Conservation (phyloP, 139 green algal species). For the Picochlorum sp. region DNA sequence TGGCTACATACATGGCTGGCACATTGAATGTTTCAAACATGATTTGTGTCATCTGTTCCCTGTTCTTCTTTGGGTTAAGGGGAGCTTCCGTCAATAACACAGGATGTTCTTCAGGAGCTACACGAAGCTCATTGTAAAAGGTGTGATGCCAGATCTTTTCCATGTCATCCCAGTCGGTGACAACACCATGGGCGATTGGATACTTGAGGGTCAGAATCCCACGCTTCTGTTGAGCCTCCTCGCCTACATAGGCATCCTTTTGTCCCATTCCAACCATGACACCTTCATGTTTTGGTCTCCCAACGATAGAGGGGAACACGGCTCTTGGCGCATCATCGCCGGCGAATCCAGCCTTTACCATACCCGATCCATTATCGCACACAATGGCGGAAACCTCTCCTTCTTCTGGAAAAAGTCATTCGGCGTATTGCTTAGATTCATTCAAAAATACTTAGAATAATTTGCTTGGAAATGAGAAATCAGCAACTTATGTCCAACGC, state of each 20-base stretch:
- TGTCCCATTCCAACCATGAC: conserved; percentile 92
- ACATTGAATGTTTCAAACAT: conserved; percentile 99
- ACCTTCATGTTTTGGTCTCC: conserved; percentile 84
- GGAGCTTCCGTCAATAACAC: conserved; percentile 97
- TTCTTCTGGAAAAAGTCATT: conserved; percentile 81
- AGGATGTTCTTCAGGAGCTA: conserved; percentile 97
- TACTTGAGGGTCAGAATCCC: conserved; percentile 97
- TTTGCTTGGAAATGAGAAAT: too few relatives aligned
- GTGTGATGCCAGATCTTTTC: conserved; percentile 99
- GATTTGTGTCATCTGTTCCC: conserved; percentile 61
- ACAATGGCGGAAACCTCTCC: conserved; percentile 86
- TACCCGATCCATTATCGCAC: conserved; percentile 97
- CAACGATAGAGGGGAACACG: conserved; percentile 96
- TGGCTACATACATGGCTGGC: conserved; percentile 93
- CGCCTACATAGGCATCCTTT: conserved; percentile 96
- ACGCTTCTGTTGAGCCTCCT: conserved; percentile 95
- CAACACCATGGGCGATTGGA: conserved; percentile 94
- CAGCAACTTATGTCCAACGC: too few relatives aligned
- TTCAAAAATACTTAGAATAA: too few relatives aligned
- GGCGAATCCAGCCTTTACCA: conserved; percentile 95
- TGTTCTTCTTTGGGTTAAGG: conserved; percentile 95
- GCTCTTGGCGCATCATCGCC: conserved; percentile 91
- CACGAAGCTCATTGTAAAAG: conserved; percentile 99
- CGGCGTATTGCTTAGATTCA: too few relatives aligned
- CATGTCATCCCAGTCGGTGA: conserved; percentile 99